These are phyloP conservation scores for Scortechinia acanthostroma DNA, from an alignment of 2,329 filamentous ascomycete genomes.

Conservation along the genomic window DNA sequence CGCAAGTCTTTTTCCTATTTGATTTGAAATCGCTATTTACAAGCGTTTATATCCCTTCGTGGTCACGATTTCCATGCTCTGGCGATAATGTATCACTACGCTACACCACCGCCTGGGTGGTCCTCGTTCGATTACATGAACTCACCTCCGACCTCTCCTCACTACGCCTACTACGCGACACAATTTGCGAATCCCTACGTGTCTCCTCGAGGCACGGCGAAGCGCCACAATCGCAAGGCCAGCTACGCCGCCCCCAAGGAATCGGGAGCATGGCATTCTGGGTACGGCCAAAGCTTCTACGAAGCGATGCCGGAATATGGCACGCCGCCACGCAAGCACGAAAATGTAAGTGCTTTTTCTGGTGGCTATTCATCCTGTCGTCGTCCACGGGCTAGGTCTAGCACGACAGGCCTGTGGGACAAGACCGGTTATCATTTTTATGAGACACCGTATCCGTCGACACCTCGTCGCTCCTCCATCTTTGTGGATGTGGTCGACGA, in stretches of 20 bases:
- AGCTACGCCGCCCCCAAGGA: constrained; percentile 1
- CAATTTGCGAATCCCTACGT: neutral
- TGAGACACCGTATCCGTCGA: neutral
- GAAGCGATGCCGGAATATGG: neutral
- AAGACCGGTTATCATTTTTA: neutral
- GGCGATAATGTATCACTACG: constrained; percentile 2
- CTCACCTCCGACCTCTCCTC: constrained; percentile 1
- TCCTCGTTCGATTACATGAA: neutral
- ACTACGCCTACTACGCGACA: constrained; percentile 1
- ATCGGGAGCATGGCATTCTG: neutral
- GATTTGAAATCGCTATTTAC: no score
- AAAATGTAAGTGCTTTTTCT: constrained; percentile 2
- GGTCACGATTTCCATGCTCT: neutral
- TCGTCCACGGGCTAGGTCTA: no score
- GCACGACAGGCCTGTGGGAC: neutral
- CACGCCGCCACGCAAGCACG: neutral
- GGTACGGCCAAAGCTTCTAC: neutral
- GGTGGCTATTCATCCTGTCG: neutral
- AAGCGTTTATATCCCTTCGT: neutral
- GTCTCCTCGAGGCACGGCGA: neutral
- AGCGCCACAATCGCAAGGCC: neutral
- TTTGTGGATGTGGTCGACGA: constrained; percentile 2
- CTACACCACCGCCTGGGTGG: neutral
- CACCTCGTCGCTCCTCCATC: neutral
- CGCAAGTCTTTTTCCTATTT: no score